Percentiles rank a stretch among this genome's conserved stretches.
phyloP scores from a whole-genome alignment of 2,329 filamentous ascomycete species.

The Aspergillus uvarum region DNA sequence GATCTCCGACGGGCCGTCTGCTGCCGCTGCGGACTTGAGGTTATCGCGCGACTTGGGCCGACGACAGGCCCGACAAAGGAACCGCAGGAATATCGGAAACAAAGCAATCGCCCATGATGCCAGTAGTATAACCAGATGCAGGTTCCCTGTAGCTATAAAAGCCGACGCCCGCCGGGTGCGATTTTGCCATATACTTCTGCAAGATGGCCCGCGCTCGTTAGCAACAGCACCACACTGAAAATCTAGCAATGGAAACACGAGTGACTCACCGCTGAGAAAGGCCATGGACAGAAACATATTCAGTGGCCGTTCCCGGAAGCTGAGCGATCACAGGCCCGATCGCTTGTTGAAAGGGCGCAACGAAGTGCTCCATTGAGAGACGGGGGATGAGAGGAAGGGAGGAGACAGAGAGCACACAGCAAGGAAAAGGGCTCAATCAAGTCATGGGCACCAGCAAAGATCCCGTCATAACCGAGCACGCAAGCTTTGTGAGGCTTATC shows the following conservation, averaged over 20 bases:
- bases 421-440: not conserved
- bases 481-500: not conserved
- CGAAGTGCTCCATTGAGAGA: conserved; percentile 2
- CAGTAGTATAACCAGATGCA: conserved; percentile 23
- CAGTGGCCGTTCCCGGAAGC: not conserved
- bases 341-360: not conserved
- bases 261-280: not conserved
- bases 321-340: not conserved
- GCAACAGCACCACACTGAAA: not conserved
- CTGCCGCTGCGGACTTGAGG: conserved; percentile 5
- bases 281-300: not conserved
- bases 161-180: conserved; percentile 22
- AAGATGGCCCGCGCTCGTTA: not conserved
- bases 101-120: conserved; percentile 22
- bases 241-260: not conserved
- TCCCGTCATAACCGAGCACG: conserved; percentile 1
- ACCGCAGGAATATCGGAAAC: conserved; percentile 12
- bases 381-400: not conserved
- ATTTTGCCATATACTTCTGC: conserved; percentile 24
- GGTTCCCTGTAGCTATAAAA: conserved; percentile 25
- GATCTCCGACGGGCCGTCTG: not conserved
- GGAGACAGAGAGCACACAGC: not conserved
- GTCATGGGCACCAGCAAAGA: not conserved
- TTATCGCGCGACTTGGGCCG: conserved; percentile 4
- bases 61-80: conserved; percentile 10